Conservation (phyloP, 352 stramenopile genomes). For the Peronospora destructor region DNA sequence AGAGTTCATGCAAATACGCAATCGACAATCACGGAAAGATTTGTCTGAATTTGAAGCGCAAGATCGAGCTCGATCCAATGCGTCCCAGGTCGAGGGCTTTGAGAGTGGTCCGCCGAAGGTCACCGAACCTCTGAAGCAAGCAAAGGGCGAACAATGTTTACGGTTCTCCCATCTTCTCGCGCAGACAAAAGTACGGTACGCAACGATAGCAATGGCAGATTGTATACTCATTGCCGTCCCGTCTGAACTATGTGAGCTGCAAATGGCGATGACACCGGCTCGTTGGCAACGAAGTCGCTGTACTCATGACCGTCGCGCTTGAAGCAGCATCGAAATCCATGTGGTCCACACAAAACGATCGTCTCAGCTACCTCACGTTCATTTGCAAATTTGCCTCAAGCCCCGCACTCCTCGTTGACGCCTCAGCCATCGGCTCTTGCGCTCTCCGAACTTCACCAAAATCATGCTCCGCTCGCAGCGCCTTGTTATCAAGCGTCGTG, state of each 20-base stretch:
- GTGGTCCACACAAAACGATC: constrained; percentile 11
- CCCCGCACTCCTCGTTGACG: constrained; percentile 4
- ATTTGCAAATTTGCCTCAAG: constrained; percentile 23
- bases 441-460: background rate
- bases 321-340: constrained; percentile 3
- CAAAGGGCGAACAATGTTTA: constrained; percentile 4
- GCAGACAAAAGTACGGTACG: too few species aligned
- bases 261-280: constrained; percentile 8
- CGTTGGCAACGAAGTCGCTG: constrained; percentile 9
- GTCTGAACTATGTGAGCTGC: too few species aligned
- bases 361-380: constrained; percentile 11
- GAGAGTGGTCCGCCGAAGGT: background rate
- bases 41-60: constrained; percentile 28
- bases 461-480: constrained; percentile 41
- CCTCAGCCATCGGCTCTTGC: constrained; percentile 11
- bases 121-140: constrained; percentile 20
- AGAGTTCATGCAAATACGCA: constrained; percentile 13
- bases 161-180: background rate
- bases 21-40: background rate
- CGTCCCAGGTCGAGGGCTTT: too few species aligned
- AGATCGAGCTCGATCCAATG: constrained; percentile 8
- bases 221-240: too few species aligned
- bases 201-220: too few species aligned
- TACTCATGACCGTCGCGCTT: constrained; percentile 10
- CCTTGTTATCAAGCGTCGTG: constrained; percentile 19